A percentile compares a stretch with the other conserved stretches of the same genome.
Conservation (phyloP, 441 rosid genomes). For the Aquilaria agallochum region DNA sequence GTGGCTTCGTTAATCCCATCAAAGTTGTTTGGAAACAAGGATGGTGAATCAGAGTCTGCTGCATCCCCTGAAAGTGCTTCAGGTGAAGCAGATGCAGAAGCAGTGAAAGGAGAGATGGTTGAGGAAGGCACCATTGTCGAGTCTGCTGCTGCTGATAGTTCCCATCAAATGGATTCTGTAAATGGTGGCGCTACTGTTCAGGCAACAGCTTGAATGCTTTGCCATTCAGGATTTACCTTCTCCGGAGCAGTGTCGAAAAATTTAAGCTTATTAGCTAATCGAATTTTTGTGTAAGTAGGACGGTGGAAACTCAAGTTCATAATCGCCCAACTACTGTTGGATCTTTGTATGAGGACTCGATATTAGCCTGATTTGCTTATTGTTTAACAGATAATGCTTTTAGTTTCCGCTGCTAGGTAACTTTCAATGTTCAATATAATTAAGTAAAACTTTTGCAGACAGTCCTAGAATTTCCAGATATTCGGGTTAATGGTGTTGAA, state of each 20-base stretch:
- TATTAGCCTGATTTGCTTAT: no score
- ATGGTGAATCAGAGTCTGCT: conserved; percentile 23
- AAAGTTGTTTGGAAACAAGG: conserved; percentile 46
- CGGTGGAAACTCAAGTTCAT: background rate
- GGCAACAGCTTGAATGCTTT: conserved; percentile 14
- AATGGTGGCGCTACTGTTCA: conserved; percentile 11
- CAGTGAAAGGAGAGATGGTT: conserved; percentile 20
- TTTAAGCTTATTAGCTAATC: background rate
- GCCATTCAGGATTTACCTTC: conserved; percentile 6
- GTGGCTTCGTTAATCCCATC: conserved; percentile 48
- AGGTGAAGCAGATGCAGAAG: conserved; percentile 18
- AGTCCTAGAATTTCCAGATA: no score
- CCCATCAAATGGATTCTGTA: background rate
- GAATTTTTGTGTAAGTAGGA: background rate
- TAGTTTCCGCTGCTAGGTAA: no score
- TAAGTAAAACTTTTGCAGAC: no score
- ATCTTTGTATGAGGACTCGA: no score
- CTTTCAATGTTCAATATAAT: no score
- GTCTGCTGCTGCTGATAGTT: conserved; percentile 12
- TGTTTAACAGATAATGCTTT: no score
- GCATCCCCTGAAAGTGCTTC: conserved; percentile 13
- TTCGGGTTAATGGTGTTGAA: no score
- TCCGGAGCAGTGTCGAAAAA: background rate
- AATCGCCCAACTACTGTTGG: no score
- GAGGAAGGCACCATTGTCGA: conserved; percentile 30